Evolutionary conservation across 2,329 filamentous ascomycete genomes (phyloP), one percentile per base, ranked within the genome.

Genomic region (Aschersonia sp.): DNA sequence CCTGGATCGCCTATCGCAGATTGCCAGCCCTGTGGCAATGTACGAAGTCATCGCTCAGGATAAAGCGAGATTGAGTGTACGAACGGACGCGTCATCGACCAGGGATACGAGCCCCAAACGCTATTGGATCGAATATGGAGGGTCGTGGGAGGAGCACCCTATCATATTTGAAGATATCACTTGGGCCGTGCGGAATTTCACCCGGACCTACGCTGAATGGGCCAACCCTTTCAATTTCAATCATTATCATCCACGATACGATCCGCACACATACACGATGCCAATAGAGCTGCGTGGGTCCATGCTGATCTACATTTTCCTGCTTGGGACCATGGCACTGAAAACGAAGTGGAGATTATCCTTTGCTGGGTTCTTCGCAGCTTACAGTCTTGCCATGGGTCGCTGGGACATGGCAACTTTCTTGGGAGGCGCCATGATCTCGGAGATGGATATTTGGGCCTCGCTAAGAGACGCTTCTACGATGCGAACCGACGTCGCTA

Each of bases 331-430:
- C 0, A 62, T 64, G 2, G 60, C 58, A 0, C 50, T 68, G n/a
- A 61, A 60, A 44, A 56, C 61, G 0, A 60, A 53, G 30, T 66
- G 61, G 62, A 56, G 65, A 2, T 52, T 61, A 1, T 53, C 53
- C 29, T 50, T 64, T 9, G 64, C 56, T 0, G 56, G 50, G 0
- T 51, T 57, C 5, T 51, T 67, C 4, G 58, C 63, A 1, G 55
- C 55, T 0, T 67, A 67, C 52, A 63, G 61, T 35, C 41, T 68
- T 22, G 44, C 51, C 0, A 49, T 68, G 4, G 63, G 62, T 4
- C 55, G 64, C 6, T 68, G 65, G 65, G 65, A 68, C n/a, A 63
- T 68, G 55, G 61, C 61, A 22, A 60, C 59, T 1, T 68, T 68
- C 46, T 42, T 68, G 47, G 65, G 62, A 12, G 65, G 65, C 8